These are phyloP conservation scores for Inonotus hispidus DNA, from an alignment of 1,284 basidiomycete species.

Conservation along the genomic window DNA sequence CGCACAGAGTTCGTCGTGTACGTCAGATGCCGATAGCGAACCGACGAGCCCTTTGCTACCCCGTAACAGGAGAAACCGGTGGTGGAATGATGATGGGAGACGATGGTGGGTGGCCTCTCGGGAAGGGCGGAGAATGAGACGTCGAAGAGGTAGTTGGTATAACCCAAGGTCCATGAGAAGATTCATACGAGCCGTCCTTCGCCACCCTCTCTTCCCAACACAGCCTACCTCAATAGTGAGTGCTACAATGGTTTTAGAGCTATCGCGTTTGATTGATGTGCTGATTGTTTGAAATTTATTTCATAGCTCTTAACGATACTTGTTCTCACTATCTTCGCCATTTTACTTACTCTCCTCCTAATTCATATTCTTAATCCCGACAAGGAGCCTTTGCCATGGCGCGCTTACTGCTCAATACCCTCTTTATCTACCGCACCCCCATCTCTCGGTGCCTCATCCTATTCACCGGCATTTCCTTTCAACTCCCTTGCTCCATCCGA, in stretches of 20 bases:
- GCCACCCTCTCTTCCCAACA: slow-evolving; percentile 74
- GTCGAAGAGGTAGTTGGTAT: slow-evolving; percentile 32
- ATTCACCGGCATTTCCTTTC: slow-evolving; percentile 32
- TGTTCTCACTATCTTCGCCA: slow-evolving; percentile 65
- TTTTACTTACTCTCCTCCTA: slow-evolving; percentile 75
- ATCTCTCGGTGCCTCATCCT: slow-evolving; percentile 32
- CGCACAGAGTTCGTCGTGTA: slow-evolving; percentile 44
- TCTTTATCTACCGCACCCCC: slow-evolving; percentile 38
- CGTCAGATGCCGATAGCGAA: slow-evolving; percentile 64
- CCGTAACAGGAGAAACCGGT: slow-evolving; percentile 30
- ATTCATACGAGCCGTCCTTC: slow-evolving; percentile 49
- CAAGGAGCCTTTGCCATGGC: slow-evolving; percentile 92
- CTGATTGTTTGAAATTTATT: neutral
- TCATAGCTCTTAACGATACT: slow-evolving; percentile 65
- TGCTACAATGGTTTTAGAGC: slow-evolving; percentile 19
- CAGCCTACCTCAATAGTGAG: slow-evolving; percentile 78
- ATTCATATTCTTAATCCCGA: slow-evolving; percentile 94
- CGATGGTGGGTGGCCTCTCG: slow-evolving; percentile 47
- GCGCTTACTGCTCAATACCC: slow-evolving; percentile 79
- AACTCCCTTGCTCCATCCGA: slow-evolving; percentile 35
- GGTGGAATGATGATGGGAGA: slow-evolving; percentile 39
- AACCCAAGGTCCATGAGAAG: slow-evolving; percentile 45
- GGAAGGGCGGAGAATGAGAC: slow-evolving; percentile 36
- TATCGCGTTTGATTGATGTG: neutral
- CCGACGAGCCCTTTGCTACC: slow-evolving; percentile 47